Percentiles rank a stretch among this genome's conserved stretches.
phyloP scores from a whole-genome alignment of 2,329 filamentous ascomycete genomes.

The Cladophialophora immunda region DNA sequence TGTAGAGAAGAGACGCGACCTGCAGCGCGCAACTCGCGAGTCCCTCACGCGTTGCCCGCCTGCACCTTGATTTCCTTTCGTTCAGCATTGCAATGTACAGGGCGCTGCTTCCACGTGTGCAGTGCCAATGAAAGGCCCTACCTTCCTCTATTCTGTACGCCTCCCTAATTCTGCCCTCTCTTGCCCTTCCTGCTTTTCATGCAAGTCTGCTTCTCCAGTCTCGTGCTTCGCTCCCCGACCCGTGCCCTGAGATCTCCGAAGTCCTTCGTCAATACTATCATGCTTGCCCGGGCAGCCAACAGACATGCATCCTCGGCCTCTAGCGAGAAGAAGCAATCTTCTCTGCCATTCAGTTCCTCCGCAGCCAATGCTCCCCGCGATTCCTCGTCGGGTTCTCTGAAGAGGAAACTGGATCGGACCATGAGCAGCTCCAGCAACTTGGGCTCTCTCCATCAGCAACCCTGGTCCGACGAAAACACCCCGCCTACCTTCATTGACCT shows the following conservation, averaged over 20 bases:
- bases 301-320: conserved; percentile 34
- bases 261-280: conserved; percentile 35
- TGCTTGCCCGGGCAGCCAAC: conserved; percentile 33
- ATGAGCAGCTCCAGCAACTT: conserved; percentile 43
- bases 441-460: conserved; percentile 55
- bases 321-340: conserved; percentile 33
- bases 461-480: conserved; percentile 79
- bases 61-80: neutral
- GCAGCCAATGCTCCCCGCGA: conserved; percentile 28
- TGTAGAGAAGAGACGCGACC: neutral
- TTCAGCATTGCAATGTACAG: neutral
- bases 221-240: conserved; percentile 30
- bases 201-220: conserved; percentile 18
- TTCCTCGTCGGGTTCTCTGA: conserved; percentile 6
- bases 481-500: conserved; percentile 84
- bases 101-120: neutral
- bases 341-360: conserved; percentile 30
- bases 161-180: neutral
- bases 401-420: conserved; percentile 41
- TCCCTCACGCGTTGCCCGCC: neutral
- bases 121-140: neutral
- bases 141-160: neutral
- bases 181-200: conserved; percentile 23
- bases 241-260: conserved; percentile 36
- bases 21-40: neutral